Conservation (phyloP, 352 stramenopile genomes). For the Blastocystis sp. region DNA sequence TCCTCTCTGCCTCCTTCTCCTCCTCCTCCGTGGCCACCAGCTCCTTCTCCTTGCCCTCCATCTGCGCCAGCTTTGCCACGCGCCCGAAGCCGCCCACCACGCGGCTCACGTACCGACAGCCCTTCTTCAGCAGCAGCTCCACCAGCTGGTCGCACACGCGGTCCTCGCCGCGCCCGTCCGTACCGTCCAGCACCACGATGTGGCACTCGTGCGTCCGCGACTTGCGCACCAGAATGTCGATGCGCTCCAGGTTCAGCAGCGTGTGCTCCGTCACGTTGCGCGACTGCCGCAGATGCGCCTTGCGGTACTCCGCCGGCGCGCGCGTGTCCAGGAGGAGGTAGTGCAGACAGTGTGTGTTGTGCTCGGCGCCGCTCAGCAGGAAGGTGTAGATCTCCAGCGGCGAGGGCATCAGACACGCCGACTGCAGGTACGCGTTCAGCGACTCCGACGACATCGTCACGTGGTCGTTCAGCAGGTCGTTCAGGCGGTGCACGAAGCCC, state of each 20-base stretch:
- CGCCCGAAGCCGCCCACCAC: conserved; percentile 44
- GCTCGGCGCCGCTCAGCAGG: conserved; percentile 45
- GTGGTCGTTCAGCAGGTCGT: conserved; percentile 50
- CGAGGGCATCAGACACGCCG: neutral
- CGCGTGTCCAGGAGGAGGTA: conserved; percentile 60
- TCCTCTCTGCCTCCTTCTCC: neutral
- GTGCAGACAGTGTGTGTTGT: conserved; percentile 36
- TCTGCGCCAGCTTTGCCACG: neutral
- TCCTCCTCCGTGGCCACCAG: neutral
- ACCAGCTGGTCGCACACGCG: neutral
- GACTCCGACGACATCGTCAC: conserved; percentile 31
- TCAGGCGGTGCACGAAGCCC: conserved; percentile 62
- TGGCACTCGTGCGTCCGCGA: conserved; percentile 45
- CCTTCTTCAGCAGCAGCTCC: neutral
- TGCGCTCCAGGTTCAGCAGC: conserved; percentile 51
- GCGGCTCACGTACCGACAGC: conserved; percentile 26
- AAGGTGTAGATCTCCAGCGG: conserved; percentile 60
- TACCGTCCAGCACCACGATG: conserved; percentile 55
- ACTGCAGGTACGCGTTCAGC: neutral
- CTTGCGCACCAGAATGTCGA: conserved; percentile 23
- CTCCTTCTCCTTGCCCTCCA: conserved; percentile 2
- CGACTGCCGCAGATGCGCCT: conserved; percentile 1
- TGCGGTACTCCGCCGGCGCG: neutral
- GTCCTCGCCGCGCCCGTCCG: neutral
- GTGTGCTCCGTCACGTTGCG: conserved; percentile 35